These are phyloP conservation scores for Sporothrix luriei DNA, from an alignment of 2,329 filamentous ascomycete species.

Conservation along the genomic window DNA sequence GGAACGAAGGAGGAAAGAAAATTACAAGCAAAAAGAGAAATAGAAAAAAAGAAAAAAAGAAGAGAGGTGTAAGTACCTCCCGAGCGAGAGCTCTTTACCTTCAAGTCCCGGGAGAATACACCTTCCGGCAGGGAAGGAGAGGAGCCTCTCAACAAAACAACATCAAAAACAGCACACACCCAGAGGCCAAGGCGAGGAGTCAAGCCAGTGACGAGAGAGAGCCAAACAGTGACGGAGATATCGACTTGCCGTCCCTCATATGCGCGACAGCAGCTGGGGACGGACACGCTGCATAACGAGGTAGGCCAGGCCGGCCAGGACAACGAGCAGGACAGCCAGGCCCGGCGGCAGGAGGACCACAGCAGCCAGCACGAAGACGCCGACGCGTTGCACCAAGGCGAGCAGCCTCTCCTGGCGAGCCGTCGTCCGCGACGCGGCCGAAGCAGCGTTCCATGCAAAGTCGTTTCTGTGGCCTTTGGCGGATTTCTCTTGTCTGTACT, in stretches of 20 bases:
- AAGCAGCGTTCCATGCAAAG: conserved; percentile 40
- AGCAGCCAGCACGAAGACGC: conserved; percentile 49
- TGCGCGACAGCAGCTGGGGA: conserved; percentile 9
- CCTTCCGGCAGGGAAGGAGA: conserved; percentile 18
- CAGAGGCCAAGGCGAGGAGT: background rate
- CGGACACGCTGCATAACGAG: conserved; percentile 41
- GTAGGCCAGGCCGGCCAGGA: conserved; percentile 47
- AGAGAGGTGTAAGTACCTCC: no score
- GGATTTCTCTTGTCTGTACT: no score
- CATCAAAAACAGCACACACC: background rate
- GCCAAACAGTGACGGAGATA: background rate
- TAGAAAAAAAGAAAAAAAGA: conserved; percentile 4
- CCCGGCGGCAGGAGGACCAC: conserved; percentile 53
- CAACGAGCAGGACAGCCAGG: conserved; percentile 46
- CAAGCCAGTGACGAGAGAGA: background rate
- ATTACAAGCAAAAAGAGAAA: background rate
- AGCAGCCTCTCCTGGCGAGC: conserved; percentile 47
- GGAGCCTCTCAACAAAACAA: conserved; percentile 13
- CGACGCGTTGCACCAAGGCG: conserved; percentile 48
- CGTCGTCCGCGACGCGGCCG: conserved; percentile 41
- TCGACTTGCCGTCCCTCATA: background rate
- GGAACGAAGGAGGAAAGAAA: background rate
- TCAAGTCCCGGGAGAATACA: background rate
- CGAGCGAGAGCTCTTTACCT: background rate
- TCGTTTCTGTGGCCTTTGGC: conserved; percentile 39